Conservation (phyloP, 768 basidiomycete species). For the Vishniacozyma victoriae region DNA sequence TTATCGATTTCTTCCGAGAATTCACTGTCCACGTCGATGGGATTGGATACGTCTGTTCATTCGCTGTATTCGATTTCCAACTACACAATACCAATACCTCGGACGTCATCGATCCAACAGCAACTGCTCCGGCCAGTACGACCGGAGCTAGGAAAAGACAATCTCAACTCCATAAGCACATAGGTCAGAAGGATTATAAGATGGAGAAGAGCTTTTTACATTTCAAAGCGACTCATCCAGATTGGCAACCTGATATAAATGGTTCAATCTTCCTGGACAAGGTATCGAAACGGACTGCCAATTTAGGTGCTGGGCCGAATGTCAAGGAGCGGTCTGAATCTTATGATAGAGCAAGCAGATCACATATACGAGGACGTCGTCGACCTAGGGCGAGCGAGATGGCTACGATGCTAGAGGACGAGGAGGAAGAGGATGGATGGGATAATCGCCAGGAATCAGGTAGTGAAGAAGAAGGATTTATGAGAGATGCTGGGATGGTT, state of each 20-base stretch:
- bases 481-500: constrained; percentile 76
- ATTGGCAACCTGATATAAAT: constrained; percentile 91
- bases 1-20: constrained; percentile 97
- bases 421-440: constrained; percentile 55
- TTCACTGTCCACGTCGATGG: constrained; percentile 96
- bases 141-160: not conserved
- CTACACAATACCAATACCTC: constrained; percentile 75
- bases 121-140: not conserved
- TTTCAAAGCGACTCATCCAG: constrained; percentile 68
- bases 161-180: not conserved
- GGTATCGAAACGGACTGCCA: constrained; percentile 49
- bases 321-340: not conserved
- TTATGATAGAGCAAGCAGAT: constrained; percentile 53
- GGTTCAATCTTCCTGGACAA: constrained; percentile 84
- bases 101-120: not conserved
- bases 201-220: constrained; percentile 73
- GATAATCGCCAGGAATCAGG: too few relatives aligned
- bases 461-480: constrained; percentile 28
- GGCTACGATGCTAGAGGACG: constrained; percentile 42
- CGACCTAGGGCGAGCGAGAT: constrained; percentile 57
- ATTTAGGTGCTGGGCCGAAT: not conserved
- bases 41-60: constrained; percentile 92
- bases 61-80: constrained; percentile 97
- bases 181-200: constrained; percentile 52
- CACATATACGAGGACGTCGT: constrained; percentile 61